Percentiles rank a stretch among this genome's conserved stretches.
Conservation (phyloP, 2,329 filamentous ascomycete species). For the Thyridium curvatum region DNA sequence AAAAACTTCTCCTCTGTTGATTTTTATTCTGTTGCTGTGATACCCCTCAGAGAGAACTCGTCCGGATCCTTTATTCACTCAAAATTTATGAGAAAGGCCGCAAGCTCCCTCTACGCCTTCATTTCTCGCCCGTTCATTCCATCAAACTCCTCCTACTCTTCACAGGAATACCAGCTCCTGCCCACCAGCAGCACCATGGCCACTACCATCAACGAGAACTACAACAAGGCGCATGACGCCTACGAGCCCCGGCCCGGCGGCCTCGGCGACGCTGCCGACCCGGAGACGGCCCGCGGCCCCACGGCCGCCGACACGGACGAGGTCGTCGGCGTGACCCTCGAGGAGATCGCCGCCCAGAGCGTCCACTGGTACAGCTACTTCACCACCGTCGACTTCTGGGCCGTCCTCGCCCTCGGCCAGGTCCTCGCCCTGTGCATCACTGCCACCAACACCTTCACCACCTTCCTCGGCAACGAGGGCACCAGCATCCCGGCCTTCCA, state of each 20-base stretch:
- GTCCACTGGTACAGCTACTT: slow-evolving; percentile 68
- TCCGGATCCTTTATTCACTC: not conserved
- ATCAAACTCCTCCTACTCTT: not conserved
- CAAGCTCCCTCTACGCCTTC: not conserved
- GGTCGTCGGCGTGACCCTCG: slow-evolving; percentile 43
- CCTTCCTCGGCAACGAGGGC: slow-evolving; percentile 57
- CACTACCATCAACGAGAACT: not conserved
- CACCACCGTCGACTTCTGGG: slow-evolving; percentile 79
- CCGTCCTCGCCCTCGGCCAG: slow-evolving; percentile 76
- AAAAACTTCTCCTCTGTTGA: not conserved
- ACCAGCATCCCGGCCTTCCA: slow-evolving; percentile 93
- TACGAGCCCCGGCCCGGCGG: slow-evolving; percentile 10
- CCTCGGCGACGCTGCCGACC: slow-evolving; percentile 7
- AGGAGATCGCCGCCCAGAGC: slow-evolving; percentile 46
- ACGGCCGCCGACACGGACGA: slow-evolving; percentile 19
- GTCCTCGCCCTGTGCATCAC: slow-evolving; percentile 85
- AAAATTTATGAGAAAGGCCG: not conserved
- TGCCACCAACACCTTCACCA: slow-evolving; percentile 83
- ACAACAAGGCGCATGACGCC: slow-evolving; percentile 4
- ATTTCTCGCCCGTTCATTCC: not conserved
- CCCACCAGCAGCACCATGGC: slow-evolving; percentile 5
- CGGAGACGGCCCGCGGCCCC: slow-evolving; percentile 6
- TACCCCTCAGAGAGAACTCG: slow-evolving; percentile 4
- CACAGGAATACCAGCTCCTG: slow-evolving; percentile 3
- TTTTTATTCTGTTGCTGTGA: not conserved